Evolutionary conservation across 345 rosid genomes (phyloP), one percentile per base, ranked within the genome.

Genomic region (Syzygium grande): DNA sequence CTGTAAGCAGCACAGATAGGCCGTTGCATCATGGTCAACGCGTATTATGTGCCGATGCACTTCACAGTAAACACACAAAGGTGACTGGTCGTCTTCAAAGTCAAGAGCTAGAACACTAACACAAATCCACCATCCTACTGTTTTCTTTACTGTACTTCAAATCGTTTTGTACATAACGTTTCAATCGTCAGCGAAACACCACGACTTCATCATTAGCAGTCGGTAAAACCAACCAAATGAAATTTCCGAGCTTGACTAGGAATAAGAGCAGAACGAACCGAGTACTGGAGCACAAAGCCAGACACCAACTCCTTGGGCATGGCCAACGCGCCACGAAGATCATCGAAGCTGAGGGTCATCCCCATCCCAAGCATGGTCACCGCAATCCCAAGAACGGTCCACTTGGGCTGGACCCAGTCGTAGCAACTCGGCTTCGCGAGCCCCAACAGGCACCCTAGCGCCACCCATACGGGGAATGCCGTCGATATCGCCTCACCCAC

Each of bases 351-450:
- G 91, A 96, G 96, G 85, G 99, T 95, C 97, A 96, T 95, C 38
- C 98, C 99, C 99, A 96, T 97, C 25, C 99, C 98, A 65, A 95
- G 97, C 99, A 97, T 97, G 7, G 96, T 96, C 86, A 95, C 84
- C n/a, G 95, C 92, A n/a, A 97, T 88, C 54, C 97, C 98, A 59
- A 88, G 34, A 80, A 93, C 91, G 80, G 93, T 94, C 96, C 89
- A 94, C 63, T 90, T 89, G 29, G 99, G 99, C 49, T 94, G 92
- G 77, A 97, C 96, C 99, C 99, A 96, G 80, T 88, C 87, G 93
- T 93, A 97, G 38, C 93, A 86, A 84, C 87, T 90, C 23, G 98
- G 99, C 79, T 89, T 94, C 86, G 95, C 25, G 84, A 97, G 89
- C 84, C 97, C 99, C 91, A 94, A 84, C 38, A 95, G 87, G 87